Evolutionary conservation across 1,284 basidiomycete species (phyloP).

Genomic region (Pyrrhoderma lamaoense): DNA sequence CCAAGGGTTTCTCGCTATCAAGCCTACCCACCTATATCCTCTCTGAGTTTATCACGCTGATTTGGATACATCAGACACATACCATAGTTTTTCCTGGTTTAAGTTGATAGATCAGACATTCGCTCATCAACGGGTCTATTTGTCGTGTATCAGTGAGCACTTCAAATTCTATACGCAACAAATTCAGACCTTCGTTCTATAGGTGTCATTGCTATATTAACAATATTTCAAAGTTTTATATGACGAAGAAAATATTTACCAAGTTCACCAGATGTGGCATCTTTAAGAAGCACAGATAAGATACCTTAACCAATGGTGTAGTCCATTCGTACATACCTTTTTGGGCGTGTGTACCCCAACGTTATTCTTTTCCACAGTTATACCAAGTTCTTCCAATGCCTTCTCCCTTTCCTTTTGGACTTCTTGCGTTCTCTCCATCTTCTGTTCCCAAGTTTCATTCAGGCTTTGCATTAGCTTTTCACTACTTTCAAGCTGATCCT

Average conservation of each 20-base stretch:
- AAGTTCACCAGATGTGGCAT: constrained; percentile 95
- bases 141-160: neutral
- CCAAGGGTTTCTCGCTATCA: constrained; percentile 73
- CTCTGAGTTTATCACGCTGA: constrained; percentile 13
- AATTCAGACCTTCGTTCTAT: constrained; percentile 74
- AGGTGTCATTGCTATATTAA: neutral
- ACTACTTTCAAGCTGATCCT: constrained; percentile 93
- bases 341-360: constrained; percentile 99
- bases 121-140: constrained; percentile 80
- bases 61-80: constrained; percentile 24
- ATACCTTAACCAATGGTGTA: neutral
- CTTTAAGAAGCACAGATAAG: constrained; percentile 32
- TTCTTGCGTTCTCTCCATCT: constrained; percentile 86
- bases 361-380: constrained; percentile 93
- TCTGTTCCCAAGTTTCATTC: constrained; percentile 98
- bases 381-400: constrained; percentile 94
- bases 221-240: neutral
- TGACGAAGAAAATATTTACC: constrained; percentile 40
- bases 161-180: neutral
- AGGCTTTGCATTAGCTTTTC: constrained; percentile 96
- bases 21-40: constrained; percentile 64
- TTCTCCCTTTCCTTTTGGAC: constrained; percentile 96
- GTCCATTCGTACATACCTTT: constrained; percentile 43
- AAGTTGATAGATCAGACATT: constrained; percentile 92
- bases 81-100: constrained; percentile 82